phyloP scores from a whole-genome alignment of 306 rosid species.

The Vigna reflexopilosa region DNA sequence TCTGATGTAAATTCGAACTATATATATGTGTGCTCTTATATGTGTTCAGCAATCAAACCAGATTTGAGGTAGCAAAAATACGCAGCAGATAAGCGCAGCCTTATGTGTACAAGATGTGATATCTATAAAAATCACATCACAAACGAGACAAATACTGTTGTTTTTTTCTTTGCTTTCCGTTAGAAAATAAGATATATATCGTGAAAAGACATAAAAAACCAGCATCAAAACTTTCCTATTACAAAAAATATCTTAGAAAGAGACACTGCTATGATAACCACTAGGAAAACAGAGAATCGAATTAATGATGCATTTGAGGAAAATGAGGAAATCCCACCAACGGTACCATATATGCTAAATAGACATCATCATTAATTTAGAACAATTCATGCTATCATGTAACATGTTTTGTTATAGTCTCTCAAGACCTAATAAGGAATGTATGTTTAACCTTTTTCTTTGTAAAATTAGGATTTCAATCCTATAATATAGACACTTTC shows the following conservation, averaged over 20 bases:
- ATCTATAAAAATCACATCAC: neutral
- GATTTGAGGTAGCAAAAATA: constrained; percentile 24
- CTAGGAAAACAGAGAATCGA: neutral
- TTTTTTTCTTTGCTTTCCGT: neutral
- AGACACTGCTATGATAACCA: neutral
- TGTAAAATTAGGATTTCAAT: neutral
- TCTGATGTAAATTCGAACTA: neutral
- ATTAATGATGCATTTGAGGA: neutral
- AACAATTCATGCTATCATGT: neutral
- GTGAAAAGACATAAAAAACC: neutral
- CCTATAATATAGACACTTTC: neutral
- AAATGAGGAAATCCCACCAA: neutral
- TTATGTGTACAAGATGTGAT: constrained; percentile 1
- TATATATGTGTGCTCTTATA: neutral
- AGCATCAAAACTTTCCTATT: neutral
- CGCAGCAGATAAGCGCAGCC: constrained; percentile 2
- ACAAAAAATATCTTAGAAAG: neutral
- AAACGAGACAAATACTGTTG: neutral
- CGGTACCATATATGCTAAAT: constrained; percentile 10
- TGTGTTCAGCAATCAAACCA: constrained; percentile 28
- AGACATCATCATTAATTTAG: neutral
- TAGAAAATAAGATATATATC: neutral
- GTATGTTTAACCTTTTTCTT: neutral
- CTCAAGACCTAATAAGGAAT: neutral
- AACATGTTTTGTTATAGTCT: neutral